Percentiles rank a stretch among this genome's conserved stretches.
Evolutionary conservation across 2,329 filamentous ascomycete genomes (phyloP).

Genomic region (Diaporthe batatas): DNA sequence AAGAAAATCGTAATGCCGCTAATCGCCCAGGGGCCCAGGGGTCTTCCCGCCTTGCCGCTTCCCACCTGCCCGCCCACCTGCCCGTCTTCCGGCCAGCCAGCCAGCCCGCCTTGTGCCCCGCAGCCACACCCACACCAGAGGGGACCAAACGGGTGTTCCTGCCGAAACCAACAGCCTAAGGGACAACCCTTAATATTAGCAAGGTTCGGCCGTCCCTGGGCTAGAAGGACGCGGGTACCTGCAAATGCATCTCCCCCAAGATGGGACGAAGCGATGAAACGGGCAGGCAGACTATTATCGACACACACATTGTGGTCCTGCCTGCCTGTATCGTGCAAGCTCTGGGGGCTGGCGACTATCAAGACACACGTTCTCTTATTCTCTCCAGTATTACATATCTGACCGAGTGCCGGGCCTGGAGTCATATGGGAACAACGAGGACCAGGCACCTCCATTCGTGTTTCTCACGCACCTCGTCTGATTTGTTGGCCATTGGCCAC

Average conservation of each 20-base stretch:
- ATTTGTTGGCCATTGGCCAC: background rate
- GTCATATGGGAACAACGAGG: too few relatives aligned
- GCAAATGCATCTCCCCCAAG: slow-evolving; percentile 25
- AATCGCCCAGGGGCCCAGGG: slow-evolving; percentile 21
- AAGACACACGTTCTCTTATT: background rate
- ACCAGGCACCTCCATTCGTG: too few relatives aligned
- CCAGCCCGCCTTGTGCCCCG: background rate
- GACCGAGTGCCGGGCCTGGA: background rate
- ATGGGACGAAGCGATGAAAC: slow-evolving; percentile 21
- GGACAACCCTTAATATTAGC: background rate
- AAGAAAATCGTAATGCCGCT: slow-evolving; percentile 19
- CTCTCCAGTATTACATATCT: background rate
- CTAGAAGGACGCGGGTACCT: slow-evolving; percentile 34
- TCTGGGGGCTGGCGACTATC: too few relatives aligned
- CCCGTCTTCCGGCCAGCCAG: background rate
- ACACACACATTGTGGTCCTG: background rate
- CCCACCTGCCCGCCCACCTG: background rate
- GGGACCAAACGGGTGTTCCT: slow-evolving; percentile 29
- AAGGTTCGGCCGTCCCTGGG: slow-evolving; percentile 26
- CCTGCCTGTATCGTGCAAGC: too few relatives aligned
- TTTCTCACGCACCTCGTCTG: background rate
- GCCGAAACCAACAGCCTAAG: slow-evolving; percentile 9
- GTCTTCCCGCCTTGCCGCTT: slow-evolving; percentile 22
- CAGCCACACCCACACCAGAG: slow-evolving; percentile 32
- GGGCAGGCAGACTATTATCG: slow-evolving; percentile 29